A percentile compares a stretch with the other conserved stretches of the same genome.
These are phyloP conservation scores for Phytophthora pistaciae DNA, from an alignment of 352 stramenopile genomes.

Conservation along the genomic window DNA sequence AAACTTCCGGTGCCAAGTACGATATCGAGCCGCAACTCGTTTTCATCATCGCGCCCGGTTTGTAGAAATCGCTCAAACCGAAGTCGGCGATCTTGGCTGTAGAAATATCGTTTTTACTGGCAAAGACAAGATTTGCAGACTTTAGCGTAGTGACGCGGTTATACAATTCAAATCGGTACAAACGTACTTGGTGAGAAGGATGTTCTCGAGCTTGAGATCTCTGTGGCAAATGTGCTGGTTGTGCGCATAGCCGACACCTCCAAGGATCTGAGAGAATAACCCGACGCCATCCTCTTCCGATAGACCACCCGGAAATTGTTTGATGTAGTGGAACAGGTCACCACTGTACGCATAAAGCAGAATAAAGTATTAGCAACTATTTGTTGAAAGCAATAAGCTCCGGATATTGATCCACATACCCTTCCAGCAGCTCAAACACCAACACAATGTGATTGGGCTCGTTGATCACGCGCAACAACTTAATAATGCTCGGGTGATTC, in stretches of 20 bases:
- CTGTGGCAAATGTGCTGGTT: slow-evolving; percentile 93
- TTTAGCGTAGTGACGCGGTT: slow-evolving; percentile 1
- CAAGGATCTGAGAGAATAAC: slow-evolving; percentile 82
- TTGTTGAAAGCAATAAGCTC: not conserved
- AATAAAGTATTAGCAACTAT: not conserved
- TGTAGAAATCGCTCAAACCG: slow-evolving; percentile 89
- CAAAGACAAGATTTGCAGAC: not conserved
- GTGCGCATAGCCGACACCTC: slow-evolving; percentile 85
- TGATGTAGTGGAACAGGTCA: slow-evolving; percentile 89
- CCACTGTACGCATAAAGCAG: slow-evolving; percentile 42
- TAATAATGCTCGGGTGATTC: slow-evolving; percentile 91
- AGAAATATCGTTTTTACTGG: slow-evolving; percentile 85
- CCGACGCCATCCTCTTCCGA: slow-evolving; percentile 70
- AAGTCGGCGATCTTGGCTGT: slow-evolving; percentile 92
- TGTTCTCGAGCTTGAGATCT: slow-evolving; percentile 92
- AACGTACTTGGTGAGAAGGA: slow-evolving; percentile 79
- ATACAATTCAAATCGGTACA: not conserved
- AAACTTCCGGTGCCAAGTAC: slow-evolving; percentile 90
- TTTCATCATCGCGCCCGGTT: slow-evolving; percentile 90
- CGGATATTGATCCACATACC: slow-evolving; percentile 36
- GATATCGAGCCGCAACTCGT: slow-evolving; percentile 89
- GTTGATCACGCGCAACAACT: slow-evolving; percentile 88
- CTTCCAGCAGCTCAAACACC: slow-evolving; percentile 88
- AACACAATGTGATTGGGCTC: slow-evolving; percentile 88
- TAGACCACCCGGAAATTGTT: slow-evolving; percentile 57